Percentiles rank a stretch among this genome's conserved stretches.
Evolutionary conservation across 495 filamentous ascomycete genomes (phyloP).

Genomic region (Lasiosphaeria hispida): DNA sequence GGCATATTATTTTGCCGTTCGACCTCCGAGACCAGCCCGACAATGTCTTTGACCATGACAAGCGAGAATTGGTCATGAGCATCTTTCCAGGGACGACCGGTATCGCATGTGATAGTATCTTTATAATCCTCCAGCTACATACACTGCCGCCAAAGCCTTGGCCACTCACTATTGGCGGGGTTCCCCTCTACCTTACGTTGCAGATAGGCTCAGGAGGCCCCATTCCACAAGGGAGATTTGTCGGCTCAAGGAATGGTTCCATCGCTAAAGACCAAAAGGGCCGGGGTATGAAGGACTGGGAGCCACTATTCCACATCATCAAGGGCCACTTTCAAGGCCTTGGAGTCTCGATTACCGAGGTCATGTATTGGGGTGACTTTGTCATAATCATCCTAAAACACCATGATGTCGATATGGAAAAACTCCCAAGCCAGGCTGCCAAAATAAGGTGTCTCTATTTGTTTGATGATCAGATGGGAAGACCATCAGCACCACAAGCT

Average conservation of each 20-base stretch:
- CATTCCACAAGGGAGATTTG: neutral
- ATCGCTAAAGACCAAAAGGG: conserved; percentile 7
- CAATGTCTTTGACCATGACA: neutral
- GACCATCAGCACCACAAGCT: neutral
- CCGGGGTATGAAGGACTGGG: conserved; percentile 4
- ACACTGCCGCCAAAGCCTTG: conserved; percentile 8
- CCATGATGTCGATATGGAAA: neutral
- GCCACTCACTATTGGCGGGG: conserved; percentile 6
- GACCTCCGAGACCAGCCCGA: conserved; percentile 3
- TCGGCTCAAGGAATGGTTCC: neutral
- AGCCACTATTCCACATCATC: conserved; percentile 1
- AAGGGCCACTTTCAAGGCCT: conserved; percentile 6
- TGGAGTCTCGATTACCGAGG: conserved; percentile 3
- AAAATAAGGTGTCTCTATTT: neutral
- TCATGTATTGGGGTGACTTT: neutral
- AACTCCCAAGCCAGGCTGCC: neutral
- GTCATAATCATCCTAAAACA: neutral
- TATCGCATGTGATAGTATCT: neutral
- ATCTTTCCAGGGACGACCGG: conserved; percentile 3
- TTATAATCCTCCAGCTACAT: neutral
- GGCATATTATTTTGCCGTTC: conserved; percentile 2
- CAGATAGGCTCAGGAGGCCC: neutral
- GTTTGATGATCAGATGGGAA: neutral
- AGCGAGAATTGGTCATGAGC: neutral
- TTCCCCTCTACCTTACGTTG: conserved; percentile 2